A percentile compares a stretch with the other conserved stretches of the same genome.
Evolutionary conservation across 768 basidiomycete genomes (phyloP).

Genomic region (Leucocoprinus leucothites): DNA sequence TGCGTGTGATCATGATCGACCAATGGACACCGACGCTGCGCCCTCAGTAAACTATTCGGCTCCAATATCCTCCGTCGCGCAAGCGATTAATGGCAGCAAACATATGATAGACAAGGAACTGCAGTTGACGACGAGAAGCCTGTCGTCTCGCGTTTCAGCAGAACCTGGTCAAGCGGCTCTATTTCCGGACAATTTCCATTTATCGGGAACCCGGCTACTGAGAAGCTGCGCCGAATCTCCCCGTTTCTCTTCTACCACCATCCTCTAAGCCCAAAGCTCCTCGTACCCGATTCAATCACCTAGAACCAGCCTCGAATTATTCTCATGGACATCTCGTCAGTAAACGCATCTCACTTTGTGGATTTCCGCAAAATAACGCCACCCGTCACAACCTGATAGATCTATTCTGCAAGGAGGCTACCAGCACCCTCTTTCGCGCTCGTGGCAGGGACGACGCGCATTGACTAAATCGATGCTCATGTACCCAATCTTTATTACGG

Average conservation of each 20-base stretch:
- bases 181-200: background rate
- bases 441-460: conserved; percentile 79
- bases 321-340: conserved; percentile 23
- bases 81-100: too few species aligned
- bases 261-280: background rate
- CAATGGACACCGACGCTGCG: background rate
- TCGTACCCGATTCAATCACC: too few species aligned
- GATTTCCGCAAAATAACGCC: background rate
- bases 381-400: conserved; percentile 22
- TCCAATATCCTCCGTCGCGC: too few species aligned
- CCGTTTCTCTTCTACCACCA: conserved; percentile 5
- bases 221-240: background rate
- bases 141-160: background rate
- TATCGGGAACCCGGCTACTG: background rate
- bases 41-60: too few species aligned
- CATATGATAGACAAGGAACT: too few species aligned
- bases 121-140: background rate
- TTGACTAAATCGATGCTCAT: conserved; percentile 94
- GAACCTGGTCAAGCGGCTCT: background rate
- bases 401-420: conserved; percentile 92
- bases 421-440: conserved; percentile 84
- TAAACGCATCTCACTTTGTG: background rate
- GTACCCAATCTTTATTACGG: conserved; percentile 98
- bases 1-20: background rate
- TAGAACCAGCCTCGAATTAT: too few species aligned